Evolutionary conservation across 73 alveolate genomes (phyloP).

Genomic region (Loxodes magnus): DNA sequence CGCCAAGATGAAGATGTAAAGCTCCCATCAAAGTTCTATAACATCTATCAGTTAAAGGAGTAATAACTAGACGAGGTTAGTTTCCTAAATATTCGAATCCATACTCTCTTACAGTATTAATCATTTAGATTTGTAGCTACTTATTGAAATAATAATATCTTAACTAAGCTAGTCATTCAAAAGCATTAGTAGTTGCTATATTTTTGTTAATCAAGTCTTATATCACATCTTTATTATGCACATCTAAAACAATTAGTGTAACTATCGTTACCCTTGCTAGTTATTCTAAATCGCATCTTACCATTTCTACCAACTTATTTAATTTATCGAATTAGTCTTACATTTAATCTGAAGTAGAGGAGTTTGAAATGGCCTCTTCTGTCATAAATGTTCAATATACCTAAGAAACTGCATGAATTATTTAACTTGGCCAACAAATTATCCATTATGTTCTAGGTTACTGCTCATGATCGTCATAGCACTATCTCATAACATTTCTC

Average conservation of each 20-base stretch:
- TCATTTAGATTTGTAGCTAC: slow-evolving; percentile 41
- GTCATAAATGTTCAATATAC: slow-evolving; percentile 31
- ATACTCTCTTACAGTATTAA: slow-evolving; percentile 64
- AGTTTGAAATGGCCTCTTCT: slow-evolving; percentile 20
- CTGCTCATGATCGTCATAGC: slow-evolving; percentile 24
- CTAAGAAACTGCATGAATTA: slow-evolving; percentile 35
- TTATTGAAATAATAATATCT: slow-evolving; percentile 60
- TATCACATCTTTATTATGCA: slow-evolving; percentile 67
- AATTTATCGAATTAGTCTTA: slow-evolving; percentile 15
- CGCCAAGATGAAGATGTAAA: slow-evolving; percentile 74
- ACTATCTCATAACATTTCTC: slow-evolving; percentile 11
- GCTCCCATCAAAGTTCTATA: slow-evolving; percentile 82
- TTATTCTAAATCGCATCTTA: slow-evolving; percentile 13
- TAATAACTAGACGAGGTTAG: slow-evolving; percentile 75
- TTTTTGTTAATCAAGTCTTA: slow-evolving; percentile 30
- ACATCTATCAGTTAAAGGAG: slow-evolving; percentile 89
- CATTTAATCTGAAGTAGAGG: slow-evolving; percentile 9
- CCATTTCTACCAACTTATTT: slow-evolving; percentile 28
- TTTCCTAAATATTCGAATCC: slow-evolving; percentile 96
- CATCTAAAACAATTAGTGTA: slow-evolving; percentile 64
- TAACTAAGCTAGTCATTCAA: slow-evolving; percentile 62
- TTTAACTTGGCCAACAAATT: slow-evolving; percentile 42
- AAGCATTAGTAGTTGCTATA: slow-evolving; percentile 37
- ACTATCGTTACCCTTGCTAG: slow-evolving; percentile 33
- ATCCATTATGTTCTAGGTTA: slow-evolving; percentile 51